Evolutionary conservation across 441 rosid genomes (phyloP), one percentile per base, ranked within the genome.

Genomic region (Corymbia citriodora): DNA sequence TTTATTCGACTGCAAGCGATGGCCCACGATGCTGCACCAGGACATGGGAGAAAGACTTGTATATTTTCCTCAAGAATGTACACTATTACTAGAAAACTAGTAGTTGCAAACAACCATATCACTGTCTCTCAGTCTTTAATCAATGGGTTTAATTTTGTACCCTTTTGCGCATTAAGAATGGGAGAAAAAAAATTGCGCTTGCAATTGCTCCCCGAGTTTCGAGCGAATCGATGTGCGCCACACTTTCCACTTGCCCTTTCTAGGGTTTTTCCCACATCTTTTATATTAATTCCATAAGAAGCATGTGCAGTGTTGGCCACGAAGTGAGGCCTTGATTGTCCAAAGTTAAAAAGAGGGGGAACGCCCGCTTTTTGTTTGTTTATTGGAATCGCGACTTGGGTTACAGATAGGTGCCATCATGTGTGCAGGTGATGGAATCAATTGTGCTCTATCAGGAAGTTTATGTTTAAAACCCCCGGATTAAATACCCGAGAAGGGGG

Each of bases 221-320:
- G 52, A 79, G 85, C n/a, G 82, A 49, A 21, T 31, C 55, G 55
- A 36, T 49, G 59, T 89, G 63, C 87, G 36, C 85, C 85, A 45
- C 65, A 36, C 88, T 59, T 87, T 79, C 88, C 36, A 23, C 87
- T 63, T 87, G 63, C 40, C 15, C 23, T 40, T 74, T 87, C 72
- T 72, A 79, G 85, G n/a, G 19, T 29, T 68, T 49, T 40, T 40
- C 45, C 79, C 61, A 11, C 23, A 55, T 55, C 55, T 88, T 85
- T 85, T 88, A 79, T 45, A 79, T 8, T 79, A 79, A 79, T 79
- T 45, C 50, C 88, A 88, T 52, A 55, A 23, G 89, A 55, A 49
- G 91, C 92, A 92, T 90, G 92, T 91, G 92, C 90, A 53, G 31
- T 86, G n/a, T 90, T 90, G 92, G 90, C 91, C 90, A 79, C 85